Base-by-base conservation (phyloP, 129 eudicot species). In the Chrysanthemum makinoi region DNA sequence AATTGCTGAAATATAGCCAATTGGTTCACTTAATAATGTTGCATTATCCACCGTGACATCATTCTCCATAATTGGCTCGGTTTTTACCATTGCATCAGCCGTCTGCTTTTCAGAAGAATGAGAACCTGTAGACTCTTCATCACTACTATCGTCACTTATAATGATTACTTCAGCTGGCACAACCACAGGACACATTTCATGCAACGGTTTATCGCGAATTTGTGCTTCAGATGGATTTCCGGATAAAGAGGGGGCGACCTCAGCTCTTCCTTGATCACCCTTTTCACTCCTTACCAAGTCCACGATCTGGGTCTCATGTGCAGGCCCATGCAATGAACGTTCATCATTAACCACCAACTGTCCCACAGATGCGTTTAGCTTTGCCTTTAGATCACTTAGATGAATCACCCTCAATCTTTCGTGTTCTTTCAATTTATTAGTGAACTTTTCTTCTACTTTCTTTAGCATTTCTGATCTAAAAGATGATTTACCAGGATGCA, bases 51-150 rank as follows among this genome's bases (percentile, higher is more conserved):
- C 70, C 16, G 70, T 72, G 71, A 63, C 73, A 62, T 73, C 75
- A 72, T 20, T 12, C 9, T 54, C 62, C 63, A 53, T 52, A 65
- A 52, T 28, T 24, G 13, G 68, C 13, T 22, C 63, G 50, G 63
- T 56, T 3, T 62, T 52, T 63, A 20, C 35, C n/a, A 15, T 49
- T 70, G 66, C 68, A 68, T 57, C 80, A 52, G 70, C 53, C 63
- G 20, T 60, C 49, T 72, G 80, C 30, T 75, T 72, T 14, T 52
- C 84, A 20, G 84, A 64, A 9, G 74, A 60, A 68, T 71, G 72
- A 39, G 53, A 75, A 2, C 77, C 52, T 6, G 44, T 20, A 39
- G 73, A 65, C 70, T 57, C 79, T n/a, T 47, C 26, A 15, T 33
- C 64, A 50, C 65, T 71, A 65, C 10, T 63, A 18, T n/a, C 66